Percentiles rank a stretch among this genome's conserved stretches.
phyloP scores from a whole-genome alignment of 257 asterid genomes.

The Eucommia ulmoides region DNA sequence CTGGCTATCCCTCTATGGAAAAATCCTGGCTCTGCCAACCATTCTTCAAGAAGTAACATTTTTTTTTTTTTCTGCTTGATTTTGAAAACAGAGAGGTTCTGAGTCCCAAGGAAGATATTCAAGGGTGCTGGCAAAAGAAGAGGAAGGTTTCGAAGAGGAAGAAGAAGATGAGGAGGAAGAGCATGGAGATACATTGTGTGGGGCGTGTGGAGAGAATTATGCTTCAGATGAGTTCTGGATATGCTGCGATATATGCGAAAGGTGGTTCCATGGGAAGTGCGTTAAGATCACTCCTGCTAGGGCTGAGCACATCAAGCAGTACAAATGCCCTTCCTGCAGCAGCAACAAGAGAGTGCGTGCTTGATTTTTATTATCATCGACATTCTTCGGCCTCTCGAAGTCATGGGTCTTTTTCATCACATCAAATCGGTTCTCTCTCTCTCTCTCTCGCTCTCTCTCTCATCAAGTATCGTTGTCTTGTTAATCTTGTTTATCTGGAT shows the following conservation, averaged over 20 bases:
- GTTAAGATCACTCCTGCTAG: constrained; percentile 3
- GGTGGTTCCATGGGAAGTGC: constrained; percentile 2
- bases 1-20: too few species aligned
- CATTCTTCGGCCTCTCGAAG: too few species aligned
- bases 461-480: too few species aligned
- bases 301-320: constrained; percentile 4
- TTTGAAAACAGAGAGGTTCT: background rate
- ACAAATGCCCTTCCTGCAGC: constrained; percentile 3
- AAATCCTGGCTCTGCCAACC: too few species aligned
- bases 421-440: too few species aligned
- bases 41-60: too few species aligned
- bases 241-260: background rate
- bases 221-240: constrained; percentile 4
- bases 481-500: background rate
- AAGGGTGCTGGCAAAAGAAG: background rate
- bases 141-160: background rate
- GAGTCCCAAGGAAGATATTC: background rate
- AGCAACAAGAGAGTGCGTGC: constrained; percentile 1
- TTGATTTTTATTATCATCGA: background rate
- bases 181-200: constrained; percentile 1
- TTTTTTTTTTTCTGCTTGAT: too few species aligned
- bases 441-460: too few species aligned
- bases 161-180: background rate
- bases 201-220: constrained; percentile 2
- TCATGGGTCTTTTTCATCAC: too few species aligned